phyloP scores from a whole-genome alignment of 163 green algal species.

The Scenedesmus sp. region DNA sequence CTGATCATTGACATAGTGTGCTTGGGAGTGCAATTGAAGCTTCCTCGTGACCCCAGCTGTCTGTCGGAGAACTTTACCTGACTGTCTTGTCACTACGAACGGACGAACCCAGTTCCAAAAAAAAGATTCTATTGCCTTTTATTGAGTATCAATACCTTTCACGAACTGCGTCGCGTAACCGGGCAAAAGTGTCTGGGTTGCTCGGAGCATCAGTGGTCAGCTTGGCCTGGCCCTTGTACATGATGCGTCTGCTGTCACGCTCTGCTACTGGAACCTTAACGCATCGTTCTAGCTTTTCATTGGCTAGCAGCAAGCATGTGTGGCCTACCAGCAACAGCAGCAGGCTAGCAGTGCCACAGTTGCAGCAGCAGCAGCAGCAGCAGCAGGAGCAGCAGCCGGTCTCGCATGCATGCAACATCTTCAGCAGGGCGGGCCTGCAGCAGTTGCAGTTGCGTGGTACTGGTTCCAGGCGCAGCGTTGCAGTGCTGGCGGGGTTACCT shows the following conservation, averaged over 20 bases:
- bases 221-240: neutral
- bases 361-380: conserved; percentile 10
- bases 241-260: conserved; percentile 23
- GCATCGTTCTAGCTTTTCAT: neutral
- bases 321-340: neutral
- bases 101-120: neutral
- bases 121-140: neutral
- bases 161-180: neutral
- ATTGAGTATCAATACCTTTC: neutral
- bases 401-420: neutral
- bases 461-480: neutral
- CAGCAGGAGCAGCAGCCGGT: neutral
- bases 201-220: neutral
- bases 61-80: neutral
- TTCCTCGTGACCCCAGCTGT: neutral
- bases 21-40: neutral
- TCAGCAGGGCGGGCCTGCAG: neutral
- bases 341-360: conserved; percentile 7
- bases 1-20: neutral
- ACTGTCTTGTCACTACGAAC: neutral
- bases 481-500: conserved; percentile 12
- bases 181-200: neutral
- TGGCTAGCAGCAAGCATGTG: neutral
- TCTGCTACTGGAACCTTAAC: neutral
- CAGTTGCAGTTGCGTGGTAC: neutral